Conservation (phyloP, 306 rosid genomes). For the Lotus japonicus region DNA sequence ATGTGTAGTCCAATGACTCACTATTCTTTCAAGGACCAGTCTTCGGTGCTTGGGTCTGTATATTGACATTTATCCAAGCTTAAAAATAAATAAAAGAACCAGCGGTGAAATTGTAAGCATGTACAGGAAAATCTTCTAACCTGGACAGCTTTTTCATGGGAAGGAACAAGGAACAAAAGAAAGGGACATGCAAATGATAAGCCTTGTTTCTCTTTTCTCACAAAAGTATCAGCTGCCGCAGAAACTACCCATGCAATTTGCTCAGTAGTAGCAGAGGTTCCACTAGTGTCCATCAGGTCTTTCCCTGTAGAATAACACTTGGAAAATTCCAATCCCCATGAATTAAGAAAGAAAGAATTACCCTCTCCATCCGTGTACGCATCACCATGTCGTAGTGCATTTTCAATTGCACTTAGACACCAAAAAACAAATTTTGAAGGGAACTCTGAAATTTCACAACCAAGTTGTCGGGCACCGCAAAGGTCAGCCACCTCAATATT, state of each 20-base stretch:
- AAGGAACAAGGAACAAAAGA: conserved; percentile 80
- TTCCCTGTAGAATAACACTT: conserved; percentile 62
- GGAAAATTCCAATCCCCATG: conserved; percentile 91
- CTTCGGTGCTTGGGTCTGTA: neutral
- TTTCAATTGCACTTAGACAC: conserved; percentile 79
- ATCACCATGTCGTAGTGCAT: conserved; percentile 47
- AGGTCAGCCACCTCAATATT: conserved; percentile 20
- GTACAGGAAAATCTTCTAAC: conserved; percentile 27
- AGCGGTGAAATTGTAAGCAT: conserved; percentile 3
- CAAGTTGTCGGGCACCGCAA: conserved; percentile 13
- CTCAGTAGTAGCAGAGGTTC: conserved; percentile 54
- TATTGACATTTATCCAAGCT: neutral
- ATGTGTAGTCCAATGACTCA: neutral
- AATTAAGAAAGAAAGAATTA: conserved; percentile 45
- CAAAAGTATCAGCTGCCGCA: conserved; percentile 67
- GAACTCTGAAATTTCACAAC: conserved; percentile 31
- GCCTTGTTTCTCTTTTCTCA: conserved; percentile 76
- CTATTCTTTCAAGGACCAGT: neutral
- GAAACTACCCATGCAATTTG: conserved; percentile 89
- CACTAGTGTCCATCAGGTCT: conserved; percentile 70
- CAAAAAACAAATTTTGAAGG: conserved; percentile 75
- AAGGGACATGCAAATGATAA: conserved; percentile 54
- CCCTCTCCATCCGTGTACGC: conserved; percentile 46
- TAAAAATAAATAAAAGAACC: neutral
- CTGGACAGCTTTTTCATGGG: conserved; percentile 71